Base-by-base conservation (phyloP, 2,329 filamentous ascomycete genomes). In the Penicillium freii region DNA sequence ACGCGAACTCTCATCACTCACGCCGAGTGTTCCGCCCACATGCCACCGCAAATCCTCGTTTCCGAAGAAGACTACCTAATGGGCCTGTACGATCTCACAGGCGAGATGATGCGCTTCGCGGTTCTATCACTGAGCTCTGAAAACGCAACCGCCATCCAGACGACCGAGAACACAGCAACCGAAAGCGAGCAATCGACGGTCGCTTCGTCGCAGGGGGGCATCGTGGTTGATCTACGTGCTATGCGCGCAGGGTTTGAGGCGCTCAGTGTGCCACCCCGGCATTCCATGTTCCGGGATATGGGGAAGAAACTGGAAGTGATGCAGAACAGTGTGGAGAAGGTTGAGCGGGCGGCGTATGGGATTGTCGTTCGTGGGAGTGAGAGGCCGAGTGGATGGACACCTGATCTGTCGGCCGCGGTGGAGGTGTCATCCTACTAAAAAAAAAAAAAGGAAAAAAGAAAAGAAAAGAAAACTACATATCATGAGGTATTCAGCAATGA, bases 81-180 rank as follows among this genome's bases (percentile, higher is more conserved):
- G 61, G 94, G 93, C 9, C 77, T 99, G 2, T 97, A 96, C 69
- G 94, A 99, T 73, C 84, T 97, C 65, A 92, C 92, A 1, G 94
- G 94, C 39, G 94, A 99, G 78, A 82, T 97, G 80, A 99, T 99
- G 94, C 85, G 92, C 31, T 97, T 97, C 75, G 92, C 91, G 0
- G 94, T 96, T 50, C 92, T 92, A 6, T 86, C 87, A 27, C 89
- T 96, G 72, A 92, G 92, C 1, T 89, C 92, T 5, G 87, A 80
- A 8, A 89, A 88, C 15, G 77, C 77, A 42, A 72, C 83, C 23
- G 78, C 71, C 62, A 59, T 57, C 61, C 73, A 74, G 51, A 67
- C 34, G 31, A 34, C 9, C 9, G 57, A 49, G 36, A 40, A 48
- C 8, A 47, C 46, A n/a, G 33, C 47, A 10, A 17, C 40, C 9